These are phyloP conservation scores for Schwanniomyces etchellsii DNA, from an alignment of 1,139 yeast genomes.

Conservation along the genomic window DNA sequence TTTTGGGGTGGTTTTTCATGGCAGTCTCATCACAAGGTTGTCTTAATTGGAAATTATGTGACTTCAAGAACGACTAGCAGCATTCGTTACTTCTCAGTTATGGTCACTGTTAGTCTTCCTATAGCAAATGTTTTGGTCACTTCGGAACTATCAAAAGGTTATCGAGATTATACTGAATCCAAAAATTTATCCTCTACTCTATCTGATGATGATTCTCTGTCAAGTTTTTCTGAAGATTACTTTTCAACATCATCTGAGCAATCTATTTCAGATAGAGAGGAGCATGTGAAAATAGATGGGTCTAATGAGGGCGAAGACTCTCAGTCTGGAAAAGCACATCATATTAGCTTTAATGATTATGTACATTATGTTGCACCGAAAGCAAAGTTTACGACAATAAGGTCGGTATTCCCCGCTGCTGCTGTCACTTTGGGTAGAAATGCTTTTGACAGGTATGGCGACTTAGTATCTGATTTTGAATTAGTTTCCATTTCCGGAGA, in stretches of 20 bases:
- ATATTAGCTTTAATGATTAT: constrained; percentile 55
- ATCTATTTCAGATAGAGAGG: constrained; percentile 5
- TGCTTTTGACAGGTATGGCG: constrained; percentile 64
- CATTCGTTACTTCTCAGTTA: constrained; percentile 51
- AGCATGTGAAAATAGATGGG: too few relatives aligned
- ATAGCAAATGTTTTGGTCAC: constrained; percentile 54
- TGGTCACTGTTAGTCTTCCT: constrained; percentile 60
- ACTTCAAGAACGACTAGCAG: constrained; percentile 47
- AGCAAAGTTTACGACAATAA: constrained; percentile 56
- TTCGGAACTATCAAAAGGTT: constrained; percentile 32
- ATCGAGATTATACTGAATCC: constrained; percentile 17
- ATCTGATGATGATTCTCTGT: constrained; percentile 15
- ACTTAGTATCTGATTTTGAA: constrained; percentile 64
- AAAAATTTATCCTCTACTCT: constrained; percentile 14
- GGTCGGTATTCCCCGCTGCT: constrained; percentile 67
- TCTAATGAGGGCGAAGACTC: constrained; percentile 16
- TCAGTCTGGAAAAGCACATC: constrained; percentile 10
- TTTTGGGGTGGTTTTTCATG: constrained; percentile 67
- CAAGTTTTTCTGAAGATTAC: constrained; percentile 4
- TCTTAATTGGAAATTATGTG: constrained; percentile 46
- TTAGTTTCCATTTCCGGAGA: constrained; percentile 64
- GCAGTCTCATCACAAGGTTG: constrained; percentile 70
- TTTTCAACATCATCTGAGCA: constrained; percentile 6
- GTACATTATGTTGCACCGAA: constrained; percentile 75
- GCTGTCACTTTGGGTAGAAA: constrained; percentile 74